Conservation (phyloP, 140 eudicot species). For the Erigeron philadelphicus region DNA sequence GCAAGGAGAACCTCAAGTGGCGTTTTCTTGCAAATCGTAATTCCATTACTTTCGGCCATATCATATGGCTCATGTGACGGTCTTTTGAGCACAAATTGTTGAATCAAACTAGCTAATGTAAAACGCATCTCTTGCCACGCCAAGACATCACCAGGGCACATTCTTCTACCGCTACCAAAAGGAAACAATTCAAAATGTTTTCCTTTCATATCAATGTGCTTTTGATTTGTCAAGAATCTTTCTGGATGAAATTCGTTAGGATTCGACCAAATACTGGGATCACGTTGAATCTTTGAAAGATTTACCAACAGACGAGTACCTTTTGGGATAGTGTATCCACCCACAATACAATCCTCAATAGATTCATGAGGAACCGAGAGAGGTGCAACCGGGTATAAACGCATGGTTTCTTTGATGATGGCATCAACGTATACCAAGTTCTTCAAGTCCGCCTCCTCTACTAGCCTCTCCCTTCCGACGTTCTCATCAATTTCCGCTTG, state of each 20-base stretch:
- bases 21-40: too few relatives aligned
- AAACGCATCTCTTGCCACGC: neutral
- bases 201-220: slow-evolving; percentile 4
- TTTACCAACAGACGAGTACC: slow-evolving; percentile 4
- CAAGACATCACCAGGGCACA: neutral
- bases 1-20: too few relatives aligned
- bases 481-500: slow-evolving; percentile 18
- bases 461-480: slow-evolving; percentile 14
- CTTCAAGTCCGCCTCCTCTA: neutral
- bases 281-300: slow-evolving; percentile 1
- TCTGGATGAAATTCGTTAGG: slow-evolving; percentile 10
- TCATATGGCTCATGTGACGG: neutral
- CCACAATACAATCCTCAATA: neutral
- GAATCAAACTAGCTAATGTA: slow-evolving; percentile 2
- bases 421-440: slow-evolving; percentile 5
- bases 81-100: neutral
- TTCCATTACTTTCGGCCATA: neutral
- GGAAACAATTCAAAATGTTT: slow-evolving; percentile 12
- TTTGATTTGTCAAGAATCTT: slow-evolving; percentile 15
- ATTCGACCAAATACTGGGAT: slow-evolving; percentile 9
- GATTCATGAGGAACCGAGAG: neutral
- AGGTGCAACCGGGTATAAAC: slow-evolving; percentile 11
- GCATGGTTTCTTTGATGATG: slow-evolving; percentile 11
- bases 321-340: slow-evolving; percentile 6
- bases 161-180: slow-evolving; percentile 14